Evolutionary conservation across 495 filamentous ascomycete genomes (phyloP), one percentile per base, ranked within the genome.

Genomic region (Pyronema omphalodes): DNA sequence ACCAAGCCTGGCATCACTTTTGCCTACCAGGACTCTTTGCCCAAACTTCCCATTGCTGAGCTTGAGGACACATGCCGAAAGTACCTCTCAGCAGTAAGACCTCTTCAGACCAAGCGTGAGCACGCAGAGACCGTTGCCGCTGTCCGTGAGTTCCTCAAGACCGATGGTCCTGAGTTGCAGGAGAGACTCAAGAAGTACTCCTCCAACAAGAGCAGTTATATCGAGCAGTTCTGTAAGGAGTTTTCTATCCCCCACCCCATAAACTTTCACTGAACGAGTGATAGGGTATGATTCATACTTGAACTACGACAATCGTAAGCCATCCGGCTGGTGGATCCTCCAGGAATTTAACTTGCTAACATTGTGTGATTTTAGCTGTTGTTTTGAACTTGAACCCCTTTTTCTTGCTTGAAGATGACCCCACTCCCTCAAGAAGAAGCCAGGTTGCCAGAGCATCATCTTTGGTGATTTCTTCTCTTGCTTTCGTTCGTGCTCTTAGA

Each of bases 271-370:
- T 68, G 23, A 65, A 50, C 8, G 46, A 51, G 18, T 37, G 46
- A 23, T 62, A 96, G 89, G 91, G 91, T 98, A 96, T 64, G 91
- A 98, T 67, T 96, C 91, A 34, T 98, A 95, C 64, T 73, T 96
- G 46, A 96, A 96, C 67, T 98, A 83, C 64, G 91, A 98, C 68
- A 98, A 94, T 65, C 87, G 74, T 76, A 59, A 68, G 74, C 61
- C 53, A 29, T 19, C 9, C 11, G 36, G 49, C 49, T 18, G 29
- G 33, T 37, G 19, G 14, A 1, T 36, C 23, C 17, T 37, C 17
- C 1, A 34, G 33, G 18, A 37, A 59, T 43, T 14, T 49, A 37
- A 19, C 17, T 52, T 1, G 36, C 60, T 63, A 19, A 60, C 41
- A 47, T n/a, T n/a, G 8, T 15, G 8, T 29, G 19, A 37, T 52